A percentile compares a stretch with the other conserved stretches of the same genome.
Evolutionary conservation across 2,329 filamentous ascomycete genomes (phyloP).

Genomic region (Colletotrichum echinochloae): DNA sequence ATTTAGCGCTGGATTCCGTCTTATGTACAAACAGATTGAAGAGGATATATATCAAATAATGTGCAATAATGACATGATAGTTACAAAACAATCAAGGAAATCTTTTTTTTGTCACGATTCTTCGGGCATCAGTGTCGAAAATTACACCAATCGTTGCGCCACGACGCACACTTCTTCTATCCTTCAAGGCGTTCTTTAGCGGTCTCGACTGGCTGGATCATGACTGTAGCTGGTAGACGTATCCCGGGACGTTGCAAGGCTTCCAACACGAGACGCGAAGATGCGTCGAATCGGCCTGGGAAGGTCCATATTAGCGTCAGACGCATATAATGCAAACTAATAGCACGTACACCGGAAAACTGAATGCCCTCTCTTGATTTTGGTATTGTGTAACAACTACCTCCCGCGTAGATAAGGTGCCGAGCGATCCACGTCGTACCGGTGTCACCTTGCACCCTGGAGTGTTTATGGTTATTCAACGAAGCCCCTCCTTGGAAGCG

Average conservation of each 20-base stretch:
- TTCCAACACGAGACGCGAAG: background rate
- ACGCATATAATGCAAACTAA: too few relatives aligned
- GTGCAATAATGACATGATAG: too few relatives aligned
- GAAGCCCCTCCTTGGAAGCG: background rate
- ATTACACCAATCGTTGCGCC: too few relatives aligned
- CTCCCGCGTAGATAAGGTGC: background rate
- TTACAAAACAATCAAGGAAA: background rate
- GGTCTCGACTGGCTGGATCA: background rate
- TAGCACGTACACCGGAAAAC: background rate
- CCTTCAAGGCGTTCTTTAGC: background rate
- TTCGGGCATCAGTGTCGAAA: accelerated
- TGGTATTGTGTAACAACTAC: background rate
- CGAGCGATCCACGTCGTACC: background rate
- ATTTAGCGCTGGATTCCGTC: background rate
- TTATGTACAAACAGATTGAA: too few relatives aligned
- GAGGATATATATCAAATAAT: too few relatives aligned
- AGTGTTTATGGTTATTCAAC: background rate
- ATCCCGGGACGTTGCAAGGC: background rate
- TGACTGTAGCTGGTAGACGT: background rate
- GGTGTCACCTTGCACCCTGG: background rate
- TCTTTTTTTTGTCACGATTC: background rate
- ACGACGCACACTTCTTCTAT: background rate
- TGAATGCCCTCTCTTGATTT: background rate
- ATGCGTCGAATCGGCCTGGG: background rate
- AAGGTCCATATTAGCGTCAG: background rate